Conservation (phyloP, 1,284 basidiomycete species). For the Sanghuangporus weigelae region DNA sequence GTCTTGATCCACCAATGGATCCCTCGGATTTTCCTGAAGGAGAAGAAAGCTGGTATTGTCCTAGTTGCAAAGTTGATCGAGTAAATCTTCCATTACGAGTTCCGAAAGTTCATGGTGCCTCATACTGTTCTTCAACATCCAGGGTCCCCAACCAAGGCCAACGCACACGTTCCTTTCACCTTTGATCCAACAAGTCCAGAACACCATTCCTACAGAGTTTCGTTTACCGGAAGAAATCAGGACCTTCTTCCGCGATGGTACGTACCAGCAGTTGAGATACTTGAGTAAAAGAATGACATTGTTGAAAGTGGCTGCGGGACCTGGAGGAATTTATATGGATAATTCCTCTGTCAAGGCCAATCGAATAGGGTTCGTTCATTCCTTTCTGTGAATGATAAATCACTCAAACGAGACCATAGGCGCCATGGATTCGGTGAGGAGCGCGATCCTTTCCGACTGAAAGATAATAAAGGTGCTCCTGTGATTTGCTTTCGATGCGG, state of each 20-base stretch:
- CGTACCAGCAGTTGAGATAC: conserved; percentile 24
- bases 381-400: conserved; percentile 17
- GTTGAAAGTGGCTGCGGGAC: conserved; percentile 60
- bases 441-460: conserved; percentile 83
- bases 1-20: conserved; percentile 92
- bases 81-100: conserved; percentile 36
- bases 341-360: conserved; percentile 72
- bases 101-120: conserved; percentile 20
- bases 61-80: conserved; percentile 63
- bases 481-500: conserved; percentile 90
- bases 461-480: conserved; percentile 77
- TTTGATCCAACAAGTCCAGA: conserved; percentile 62
- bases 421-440: conserved; percentile 88
- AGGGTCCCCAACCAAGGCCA: conserved; percentile 64
- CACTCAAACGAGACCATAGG: conserved; percentile 36
- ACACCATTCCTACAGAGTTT: conserved; percentile 73
- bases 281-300: not conserved
- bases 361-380: conserved; percentile 64
- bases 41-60: conserved; percentile 90
- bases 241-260: conserved; percentile 82
- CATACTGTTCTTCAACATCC: conserved; percentile 20
- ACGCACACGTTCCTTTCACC: conserved; percentile 60
- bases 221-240: conserved; percentile 88
- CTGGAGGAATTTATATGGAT: conserved; percentile 75
- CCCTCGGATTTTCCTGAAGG: conserved; percentile 79